Percentiles rank a stretch among this genome's conserved stretches.
phyloP scores from a whole-genome alignment of 2,329 filamentous ascomycete species.

The Sclerotinia trifoliorum region DNA sequence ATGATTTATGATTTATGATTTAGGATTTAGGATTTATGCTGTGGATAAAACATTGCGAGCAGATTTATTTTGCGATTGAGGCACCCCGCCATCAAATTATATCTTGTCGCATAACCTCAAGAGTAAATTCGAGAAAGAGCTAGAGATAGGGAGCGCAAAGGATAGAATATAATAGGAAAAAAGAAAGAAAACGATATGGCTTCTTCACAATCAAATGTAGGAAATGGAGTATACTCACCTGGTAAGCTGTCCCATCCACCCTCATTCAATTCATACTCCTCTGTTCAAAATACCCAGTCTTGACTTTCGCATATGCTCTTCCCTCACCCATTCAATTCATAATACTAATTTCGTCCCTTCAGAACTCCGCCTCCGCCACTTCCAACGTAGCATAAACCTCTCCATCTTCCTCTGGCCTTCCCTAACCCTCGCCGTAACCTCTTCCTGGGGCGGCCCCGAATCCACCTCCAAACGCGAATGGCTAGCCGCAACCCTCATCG shows the following conservation, averaged over 20 bases:
- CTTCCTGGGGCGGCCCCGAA: constrained; percentile 83
- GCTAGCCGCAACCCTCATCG: constrained; percentile 85
- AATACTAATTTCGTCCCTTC: neutral
- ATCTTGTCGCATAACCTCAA: neutral
- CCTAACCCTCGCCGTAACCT: constrained; percentile 81
- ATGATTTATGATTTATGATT: constrained; percentile 11
- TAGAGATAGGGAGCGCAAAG: too few relatives aligned
- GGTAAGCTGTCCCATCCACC: neutral
- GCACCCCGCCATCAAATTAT: neutral
- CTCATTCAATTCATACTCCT: neutral
- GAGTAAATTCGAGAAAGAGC: neutral
- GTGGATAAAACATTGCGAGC: constrained; percentile 8
- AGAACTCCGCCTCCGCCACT: constrained; percentile 54
- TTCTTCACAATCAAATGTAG: constrained; percentile 2
- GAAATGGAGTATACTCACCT: constrained; percentile 18
- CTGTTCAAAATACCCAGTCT: too few relatives aligned
- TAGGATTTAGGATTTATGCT: constrained; percentile 1
- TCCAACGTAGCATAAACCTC: constrained; percentile 86
- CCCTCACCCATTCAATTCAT: constrained; percentile 16
- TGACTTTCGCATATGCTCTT: neutral
- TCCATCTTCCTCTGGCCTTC: constrained; percentile 84
- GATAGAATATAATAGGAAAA: neutral
- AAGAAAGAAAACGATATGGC: neutral
- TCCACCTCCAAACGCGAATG: constrained; percentile 88
- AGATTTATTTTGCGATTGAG: neutral